Base-by-base conservation (phyloP, 495 filamentous ascomycete species). In the Aspergillus panamensis region DNA sequence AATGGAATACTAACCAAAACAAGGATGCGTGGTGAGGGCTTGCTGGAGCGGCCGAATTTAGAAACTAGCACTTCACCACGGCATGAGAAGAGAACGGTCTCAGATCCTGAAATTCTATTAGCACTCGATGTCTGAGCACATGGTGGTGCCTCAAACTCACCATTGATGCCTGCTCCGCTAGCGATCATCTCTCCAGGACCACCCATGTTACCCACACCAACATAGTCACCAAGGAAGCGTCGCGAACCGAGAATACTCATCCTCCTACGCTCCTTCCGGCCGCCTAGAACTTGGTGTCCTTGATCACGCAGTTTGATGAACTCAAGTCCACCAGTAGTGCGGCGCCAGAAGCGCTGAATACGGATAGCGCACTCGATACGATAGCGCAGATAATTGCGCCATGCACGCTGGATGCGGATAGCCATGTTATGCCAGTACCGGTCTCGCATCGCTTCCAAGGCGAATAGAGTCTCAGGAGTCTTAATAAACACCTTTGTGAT, bases 381-480 rank as follows among this genome's bases (percentile, higher is more conserved):
- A 70, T 97, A 97, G 12, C 92, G 84, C 35, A 97, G 79, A 62
- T 96, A 97, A 59, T 96, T 96, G 57, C 95, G 82, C 95, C 95
- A 99, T 61, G 94, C 93, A 57, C 95, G 84, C 70, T 99, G 95
- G 61, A 99, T 97, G 31, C 95, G 84, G 48, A 92, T 96, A 7
- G 94, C 93, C 94, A 99, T 97, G 73, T 97, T 99, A 71, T 96
- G 91, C 92, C 93, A 97, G 73, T 97, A 97, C 20, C 89, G 82
- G 69, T 97, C 95, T 60, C 95, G 82, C 94, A 99, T 97, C 40
- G 94, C 90, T 71, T 99, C 95, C 16, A 99, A 79, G 8, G 94
- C 95, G 65, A 99, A 99, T 8, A 99, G 75, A 0, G 95, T 97
- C 74, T 99, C 95, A 2, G 95, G 95, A 0, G 95, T 95, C 71